Percentiles rank a stretch among this genome's conserved stretches.
Evolutionary conservation across 805 yeast species (phyloP).

Genomic region (Saturnispora gosingensis): DNA sequence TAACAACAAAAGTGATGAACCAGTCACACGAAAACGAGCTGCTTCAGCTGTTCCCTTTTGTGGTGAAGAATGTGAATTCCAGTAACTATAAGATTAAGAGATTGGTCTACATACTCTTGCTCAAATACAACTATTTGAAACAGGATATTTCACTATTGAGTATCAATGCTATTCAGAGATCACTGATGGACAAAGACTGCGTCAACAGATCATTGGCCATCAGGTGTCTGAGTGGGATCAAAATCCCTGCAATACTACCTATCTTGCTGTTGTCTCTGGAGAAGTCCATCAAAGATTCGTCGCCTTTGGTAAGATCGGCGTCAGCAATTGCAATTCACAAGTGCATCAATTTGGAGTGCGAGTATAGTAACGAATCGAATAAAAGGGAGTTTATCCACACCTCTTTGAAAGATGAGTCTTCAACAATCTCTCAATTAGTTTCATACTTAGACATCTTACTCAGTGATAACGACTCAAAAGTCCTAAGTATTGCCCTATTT

Average conservation of each 20-base stretch:
- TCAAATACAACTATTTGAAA: constrained; percentile 69
- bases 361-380: constrained; percentile 15
- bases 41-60: constrained; percentile 62
- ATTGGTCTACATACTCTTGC: constrained; percentile 66
- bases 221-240: constrained; percentile 73
- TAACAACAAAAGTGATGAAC: constrained; percentile 23
- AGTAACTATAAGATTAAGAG: constrained; percentile 54
- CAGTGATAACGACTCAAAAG: constrained; percentile 56
- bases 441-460: constrained; percentile 44
- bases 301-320: constrained; percentile 71
- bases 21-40: constrained; percentile 30
- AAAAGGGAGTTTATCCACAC: constrained; percentile 3
- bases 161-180: constrained; percentile 85
- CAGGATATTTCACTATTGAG: constrained; percentile 87
- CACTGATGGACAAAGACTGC: constrained; percentile 62
- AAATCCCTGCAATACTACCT: constrained; percentile 72
- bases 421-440: constrained; percentile 40
- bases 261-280: constrained; percentile 67
- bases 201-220: constrained; percentile 63
- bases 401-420: constrained; percentile 22
- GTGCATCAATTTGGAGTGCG: constrained; percentile 30
- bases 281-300: constrained; percentile 57
- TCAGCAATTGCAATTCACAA: constrained; percentile 70
- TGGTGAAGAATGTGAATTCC: constrained; percentile 79
- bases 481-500: constrained; percentile 60